phyloP scores from a whole-genome alignment of 768 basidiomycete species.

The Leccinum uliginosum region DNA sequence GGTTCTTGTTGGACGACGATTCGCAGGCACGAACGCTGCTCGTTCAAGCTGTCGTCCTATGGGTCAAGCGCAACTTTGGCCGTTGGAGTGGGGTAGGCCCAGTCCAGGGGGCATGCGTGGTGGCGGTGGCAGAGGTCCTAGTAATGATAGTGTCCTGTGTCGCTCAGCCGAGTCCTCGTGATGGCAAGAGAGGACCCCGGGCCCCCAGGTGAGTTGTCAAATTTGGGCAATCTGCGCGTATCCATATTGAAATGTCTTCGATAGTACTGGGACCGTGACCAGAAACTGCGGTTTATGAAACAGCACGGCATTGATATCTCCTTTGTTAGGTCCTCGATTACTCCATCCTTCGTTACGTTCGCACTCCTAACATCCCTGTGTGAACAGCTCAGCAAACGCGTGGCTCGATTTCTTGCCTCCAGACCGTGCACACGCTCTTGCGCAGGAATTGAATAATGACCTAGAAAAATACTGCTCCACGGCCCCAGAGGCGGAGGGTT shows the following conservation, averaged over 20 bases:
- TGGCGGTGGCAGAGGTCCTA: no score
- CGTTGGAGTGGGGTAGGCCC: conserved; percentile 79
- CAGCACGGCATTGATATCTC: conserved; percentile 76
- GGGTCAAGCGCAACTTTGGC: conserved; percentile 95
- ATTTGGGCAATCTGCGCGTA: not conserved
- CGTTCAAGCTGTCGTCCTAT: conserved; percentile 83
- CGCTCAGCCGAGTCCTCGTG: no score
- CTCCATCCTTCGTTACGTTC: conserved; percentile 3
- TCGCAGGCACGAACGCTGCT: conserved; percentile 72
- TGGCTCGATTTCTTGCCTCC: conserved; percentile 87
- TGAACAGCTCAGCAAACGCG: conserved; percentile 73
- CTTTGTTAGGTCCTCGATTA: conserved; percentile 56
- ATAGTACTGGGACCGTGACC: conserved; percentile 71
- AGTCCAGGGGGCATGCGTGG: no score
- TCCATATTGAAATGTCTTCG: not conserved
- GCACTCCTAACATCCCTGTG: conserved; percentile 12
- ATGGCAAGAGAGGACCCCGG: no score
- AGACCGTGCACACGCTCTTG: conserved; percentile 59
- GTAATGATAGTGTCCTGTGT: no score
- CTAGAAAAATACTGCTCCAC: conserved; percentile 76
- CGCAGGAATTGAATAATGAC: conserved; percentile 69
- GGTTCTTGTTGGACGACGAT: conserved; percentile 81
- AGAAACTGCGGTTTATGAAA: conserved; percentile 85
- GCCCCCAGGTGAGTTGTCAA: conserved; percentile 52
- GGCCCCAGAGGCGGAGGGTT: conserved; percentile 38